Base-by-base conservation (phyloP, 2,329 filamentous ascomycete genomes). In the Plenodomus biglobosus region DNA sequence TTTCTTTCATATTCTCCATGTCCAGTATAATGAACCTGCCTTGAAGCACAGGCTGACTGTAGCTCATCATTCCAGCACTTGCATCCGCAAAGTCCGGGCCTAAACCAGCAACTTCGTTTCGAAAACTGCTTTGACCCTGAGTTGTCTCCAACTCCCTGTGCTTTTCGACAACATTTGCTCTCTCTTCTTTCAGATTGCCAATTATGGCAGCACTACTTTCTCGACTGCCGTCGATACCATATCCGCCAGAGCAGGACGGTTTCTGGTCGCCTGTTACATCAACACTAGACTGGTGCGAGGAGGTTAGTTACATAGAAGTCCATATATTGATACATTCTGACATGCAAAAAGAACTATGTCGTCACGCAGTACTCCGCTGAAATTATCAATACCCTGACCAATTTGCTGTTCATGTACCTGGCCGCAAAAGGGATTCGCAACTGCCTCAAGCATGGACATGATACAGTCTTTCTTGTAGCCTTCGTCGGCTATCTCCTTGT, bases 211-310 rank as follows among this genome's bases (percentile, higher is more conserved):
- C 61, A 15, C 68, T 75, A 58, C 48, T 68, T 21, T 66, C 69
- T 24, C 70, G 65, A 60, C 63, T 77, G 1, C 76, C 74, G 34
- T 76, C 74, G 11, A 63, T 78, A 51, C 69, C 75, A 1, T 80
- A 80, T 54, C 75, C 76, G 50, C 78, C 80, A 11, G 70, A 79
- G 20, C 64, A 76, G 45, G 75, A 77, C 32, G 85, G 85, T 17
- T 84, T 82, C 66, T 90, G 86, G 86, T 81, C 79, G 5, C 82
- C 85, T 18, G 83, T 87, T 46, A 90, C 86, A 1, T 85, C 84
- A 8, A 90, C 86, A 0, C 64, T 90, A 38, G 89, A 91, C 68
- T 91, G 88, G 81, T 92, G 88, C 66, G 88, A 91, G 78, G 88
- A 90, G 78, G 85, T 85, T 69, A 53, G 69, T 47, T 42, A 17